A percentile compares a stretch with the other conserved stretches of the same genome.
Evolutionary conservation across 2,329 filamentous ascomycete species (phyloP).

Genomic region (Cladosporium sp.): DNA sequence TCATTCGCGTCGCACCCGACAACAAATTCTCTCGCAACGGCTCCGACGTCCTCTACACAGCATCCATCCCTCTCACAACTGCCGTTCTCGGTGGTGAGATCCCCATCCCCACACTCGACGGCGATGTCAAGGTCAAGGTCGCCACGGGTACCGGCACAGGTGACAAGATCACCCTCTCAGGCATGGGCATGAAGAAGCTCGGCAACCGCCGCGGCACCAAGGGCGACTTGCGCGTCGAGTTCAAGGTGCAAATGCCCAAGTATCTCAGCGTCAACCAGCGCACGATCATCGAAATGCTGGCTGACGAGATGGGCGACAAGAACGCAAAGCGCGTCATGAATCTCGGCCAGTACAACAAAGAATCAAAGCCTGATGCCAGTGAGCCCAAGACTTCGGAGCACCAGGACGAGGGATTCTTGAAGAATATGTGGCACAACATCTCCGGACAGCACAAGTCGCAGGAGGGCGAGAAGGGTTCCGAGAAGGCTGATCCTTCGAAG

Average conservation of each 20-base stretch:
- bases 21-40: slow-evolving; percentile 83
- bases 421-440: slow-evolving; percentile 86
- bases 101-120: slow-evolving; percentile 82
- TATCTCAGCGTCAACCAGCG: slow-evolving; percentile 88
- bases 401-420: slow-evolving; percentile 84
- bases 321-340: slow-evolving; percentile 92
- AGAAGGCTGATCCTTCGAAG: not conserved
- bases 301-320: slow-evolving; percentile 92
- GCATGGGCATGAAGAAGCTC: slow-evolving; percentile 92
- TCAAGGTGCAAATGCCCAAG: slow-evolving; percentile 92
- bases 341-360: slow-evolving; percentile 41
- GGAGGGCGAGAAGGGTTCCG: slow-evolving; percentile 13
- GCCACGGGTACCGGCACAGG: slow-evolving; percentile 88
- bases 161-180: slow-evolving; percentile 80
- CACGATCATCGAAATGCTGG: slow-evolving; percentile 89
- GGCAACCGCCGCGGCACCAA: slow-evolving; percentile 58
- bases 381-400: slow-evolving; percentile 46
- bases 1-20: slow-evolving; percentile 84
- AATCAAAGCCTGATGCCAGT: slow-evolving; percentile 35
- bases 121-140: slow-evolving; percentile 84
- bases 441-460: slow-evolving; percentile 60
- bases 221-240: slow-evolving; percentile 89
- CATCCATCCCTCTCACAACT: slow-evolving; percentile 85
- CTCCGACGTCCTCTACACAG: slow-evolving; percentile 88
- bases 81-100: slow-evolving; percentile 89